Evolutionary conservation across 768 basidiomycete genomes (phyloP).

Genomic region (Suillus placidus): DNA sequence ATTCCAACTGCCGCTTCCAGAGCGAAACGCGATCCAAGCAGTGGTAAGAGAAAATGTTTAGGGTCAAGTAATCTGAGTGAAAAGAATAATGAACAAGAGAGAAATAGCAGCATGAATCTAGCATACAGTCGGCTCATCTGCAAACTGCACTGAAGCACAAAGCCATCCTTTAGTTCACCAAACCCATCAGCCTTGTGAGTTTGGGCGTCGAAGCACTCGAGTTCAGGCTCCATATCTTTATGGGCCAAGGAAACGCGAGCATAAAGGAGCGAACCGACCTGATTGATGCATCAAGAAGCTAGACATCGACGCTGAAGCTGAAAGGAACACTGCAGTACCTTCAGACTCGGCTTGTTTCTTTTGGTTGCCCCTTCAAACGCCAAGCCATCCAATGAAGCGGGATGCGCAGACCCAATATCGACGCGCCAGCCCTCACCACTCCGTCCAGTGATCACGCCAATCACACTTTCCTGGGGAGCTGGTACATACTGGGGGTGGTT

Average conservation of each 20-base stretch:
- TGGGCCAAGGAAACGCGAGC: constrained; percentile 92
- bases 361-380: constrained; percentile 98
- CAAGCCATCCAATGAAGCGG: constrained; percentile 81
- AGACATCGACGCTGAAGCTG: constrained; percentile 10
- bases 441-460: constrained; percentile 80
- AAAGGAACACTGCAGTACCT: constrained; percentile 48
- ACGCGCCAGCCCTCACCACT: constrained; percentile 91
- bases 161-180: constrained; percentile 90
- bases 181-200: constrained; percentile 91
- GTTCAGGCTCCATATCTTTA: constrained; percentile 97
- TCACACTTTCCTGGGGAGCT: constrained; percentile 84
- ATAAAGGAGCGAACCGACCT: constrained; percentile 92
- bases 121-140: constrained; percentile 85
- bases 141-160: constrained; percentile 79
- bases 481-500: constrained; percentile 74
- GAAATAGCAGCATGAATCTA: constrained; percentile 10
- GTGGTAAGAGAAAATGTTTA: constrained; percentile 78
- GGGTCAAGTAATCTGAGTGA: constrained; percentile 71
- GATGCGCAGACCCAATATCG: constrained; percentile 89
- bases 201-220: constrained; percentile 95
- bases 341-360: constrained; percentile 91
- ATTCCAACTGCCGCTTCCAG: constrained; percentile 87
- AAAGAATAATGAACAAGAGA: constrained; percentile 9
- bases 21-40: constrained; percentile 80
- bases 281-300: constrained; percentile 10